A percentile compares a stretch with the other conserved stretches of the same genome.
phyloP scores from a whole-genome alignment of 2,329 filamentous ascomycete species.

The Cytospora leucostoma region DNA sequence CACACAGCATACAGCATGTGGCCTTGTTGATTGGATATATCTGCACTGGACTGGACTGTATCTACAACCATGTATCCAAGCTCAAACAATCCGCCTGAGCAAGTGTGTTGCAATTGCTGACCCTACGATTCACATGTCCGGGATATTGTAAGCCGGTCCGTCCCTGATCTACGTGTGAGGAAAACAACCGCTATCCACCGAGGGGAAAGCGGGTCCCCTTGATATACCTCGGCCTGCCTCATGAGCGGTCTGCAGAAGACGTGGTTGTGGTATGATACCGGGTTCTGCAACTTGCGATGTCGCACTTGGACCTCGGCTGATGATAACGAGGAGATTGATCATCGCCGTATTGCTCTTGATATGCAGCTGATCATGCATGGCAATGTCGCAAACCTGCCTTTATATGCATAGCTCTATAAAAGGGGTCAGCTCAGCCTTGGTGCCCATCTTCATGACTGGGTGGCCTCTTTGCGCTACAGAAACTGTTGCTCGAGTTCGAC shows the following conservation, averaged over 20 bases:
- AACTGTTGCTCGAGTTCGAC: not conserved
- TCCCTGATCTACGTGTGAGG: too few relatives aligned
- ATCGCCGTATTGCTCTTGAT: not conserved
- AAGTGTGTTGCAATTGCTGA: too few relatives aligned
- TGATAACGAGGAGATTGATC: not conserved
- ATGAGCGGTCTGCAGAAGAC: not conserved
- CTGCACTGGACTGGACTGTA: too few relatives aligned
- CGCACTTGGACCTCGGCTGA: not conserved
- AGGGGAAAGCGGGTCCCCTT: conserved; percentile 5
- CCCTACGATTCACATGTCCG: too few relatives aligned
- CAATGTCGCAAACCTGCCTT: not conserved
- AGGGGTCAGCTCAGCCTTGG: not conserved
- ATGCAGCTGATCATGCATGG: not conserved
- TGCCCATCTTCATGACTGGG: not conserved
- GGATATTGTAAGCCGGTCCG: too few relatives aligned
- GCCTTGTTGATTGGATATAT: too few relatives aligned
- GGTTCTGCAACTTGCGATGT: conserved; percentile 13
- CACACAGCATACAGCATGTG: too few relatives aligned
- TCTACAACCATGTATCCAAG: too few relatives aligned
- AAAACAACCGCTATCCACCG: too few relatives aligned
- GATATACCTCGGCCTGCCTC: conserved; percentile 13
- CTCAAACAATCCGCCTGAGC: too few relatives aligned
- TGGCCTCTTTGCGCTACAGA: not conserved
- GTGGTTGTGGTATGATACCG: not conserved
- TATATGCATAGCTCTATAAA: not conserved